Percentiles rank a stretch among this genome's conserved stretches.
Conservation (phyloP, 1,139 yeast species). For the Fermentozyma sake region DNA sequence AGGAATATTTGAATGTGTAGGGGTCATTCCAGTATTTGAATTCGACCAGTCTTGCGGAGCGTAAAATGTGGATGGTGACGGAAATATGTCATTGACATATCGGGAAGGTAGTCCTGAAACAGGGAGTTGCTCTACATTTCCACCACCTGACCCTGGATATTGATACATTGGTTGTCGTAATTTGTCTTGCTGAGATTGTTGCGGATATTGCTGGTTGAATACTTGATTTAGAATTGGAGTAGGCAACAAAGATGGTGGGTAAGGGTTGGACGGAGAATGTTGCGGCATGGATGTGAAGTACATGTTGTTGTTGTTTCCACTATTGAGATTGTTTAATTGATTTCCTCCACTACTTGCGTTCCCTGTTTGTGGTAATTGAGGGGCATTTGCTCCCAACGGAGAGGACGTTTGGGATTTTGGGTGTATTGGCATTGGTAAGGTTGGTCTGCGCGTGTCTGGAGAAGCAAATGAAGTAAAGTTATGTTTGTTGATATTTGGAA, state of each 20-base stretch:
- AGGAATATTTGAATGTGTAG: conserved; percentile 20
- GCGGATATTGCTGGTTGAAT: conserved; percentile 15
- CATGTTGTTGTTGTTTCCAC: conserved; percentile 7
- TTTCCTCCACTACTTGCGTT: conserved; percentile 2
- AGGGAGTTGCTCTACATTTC: conserved; percentile 46
- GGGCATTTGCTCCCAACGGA: conserved; percentile 42
- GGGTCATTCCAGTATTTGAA: conserved; percentile 34
- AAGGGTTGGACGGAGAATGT: conserved; percentile 20
- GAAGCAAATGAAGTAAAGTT: conserved; percentile 25
- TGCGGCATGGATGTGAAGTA: conserved; percentile 28
- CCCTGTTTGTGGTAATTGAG: conserved; percentile 25
- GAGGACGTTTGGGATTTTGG: conserved; percentile 41
- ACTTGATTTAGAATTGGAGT: conserved; percentile 38
- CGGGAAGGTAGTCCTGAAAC: conserved; percentile 47
- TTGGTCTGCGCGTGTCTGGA: conserved; percentile 35
- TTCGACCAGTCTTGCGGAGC: conserved; percentile 45
- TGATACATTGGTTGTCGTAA: conserved; percentile 4
- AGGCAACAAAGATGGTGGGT: conserved; percentile 25
- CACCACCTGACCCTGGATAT: conserved; percentile 3
- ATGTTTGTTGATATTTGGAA: no score
- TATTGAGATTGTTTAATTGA: conserved; percentile 2
- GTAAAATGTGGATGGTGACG: conserved; percentile 50
- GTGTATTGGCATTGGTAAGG: conserved; percentile 37
- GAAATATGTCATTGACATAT: conserved; percentile 52
- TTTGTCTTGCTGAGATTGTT: background rate